phyloP scores from a whole-genome alignment of 2,329 filamentous ascomycete genomes.

The Raffaelea deltoideospora region DNA sequence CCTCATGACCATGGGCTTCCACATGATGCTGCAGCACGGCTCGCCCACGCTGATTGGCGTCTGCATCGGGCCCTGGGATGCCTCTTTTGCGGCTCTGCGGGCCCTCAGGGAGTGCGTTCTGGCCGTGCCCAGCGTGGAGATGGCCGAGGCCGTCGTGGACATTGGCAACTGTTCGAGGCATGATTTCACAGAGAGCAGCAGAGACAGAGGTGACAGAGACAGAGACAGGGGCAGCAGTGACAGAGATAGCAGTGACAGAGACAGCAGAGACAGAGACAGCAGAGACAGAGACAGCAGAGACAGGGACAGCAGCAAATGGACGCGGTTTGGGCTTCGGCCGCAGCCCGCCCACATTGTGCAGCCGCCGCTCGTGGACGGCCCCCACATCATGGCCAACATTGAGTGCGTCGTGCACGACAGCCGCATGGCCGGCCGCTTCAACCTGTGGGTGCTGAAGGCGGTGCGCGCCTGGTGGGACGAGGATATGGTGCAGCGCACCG shows the following conservation, averaged over 20 bases:
- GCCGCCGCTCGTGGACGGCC: conserved; percentile 17
- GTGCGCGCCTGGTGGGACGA: conserved; percentile 18
- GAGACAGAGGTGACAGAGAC: neutral
- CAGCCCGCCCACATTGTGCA: conserved; percentile 14
- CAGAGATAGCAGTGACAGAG: neutral
- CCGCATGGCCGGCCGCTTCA: conserved; percentile 17
- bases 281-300: neutral
- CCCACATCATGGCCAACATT: conserved; percentile 17
- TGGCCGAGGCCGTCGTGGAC: conserved; percentile 14
- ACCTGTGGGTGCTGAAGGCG: conserved; percentile 19
- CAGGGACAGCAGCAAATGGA: conserved; percentile 13
- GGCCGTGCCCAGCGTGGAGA: conserved; percentile 7
- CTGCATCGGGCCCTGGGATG: conserved; percentile 19
- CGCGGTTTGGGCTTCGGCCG: conserved; percentile 15
- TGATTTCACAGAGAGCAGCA: conserved; percentile 6
- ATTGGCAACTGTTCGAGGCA: conserved; percentile 18
- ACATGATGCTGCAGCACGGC: conserved; percentile 22
- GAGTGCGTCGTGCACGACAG: conserved; percentile 20
- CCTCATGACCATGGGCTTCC: conserved; percentile 22
- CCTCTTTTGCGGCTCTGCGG: conserved; percentile 15
- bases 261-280: conserved; percentile 2
- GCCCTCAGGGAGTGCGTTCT: conserved; percentile 18
- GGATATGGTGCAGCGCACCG: conserved; percentile 12
- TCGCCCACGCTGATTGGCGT: conserved; percentile 17
- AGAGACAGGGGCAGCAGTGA: conserved; percentile 1